A percentile compares a stretch with the other conserved stretches of the same genome.
phyloP scores from a whole-genome alignment of 202 grass and related monocot genomes.

The Digitaria exilis region DNA sequence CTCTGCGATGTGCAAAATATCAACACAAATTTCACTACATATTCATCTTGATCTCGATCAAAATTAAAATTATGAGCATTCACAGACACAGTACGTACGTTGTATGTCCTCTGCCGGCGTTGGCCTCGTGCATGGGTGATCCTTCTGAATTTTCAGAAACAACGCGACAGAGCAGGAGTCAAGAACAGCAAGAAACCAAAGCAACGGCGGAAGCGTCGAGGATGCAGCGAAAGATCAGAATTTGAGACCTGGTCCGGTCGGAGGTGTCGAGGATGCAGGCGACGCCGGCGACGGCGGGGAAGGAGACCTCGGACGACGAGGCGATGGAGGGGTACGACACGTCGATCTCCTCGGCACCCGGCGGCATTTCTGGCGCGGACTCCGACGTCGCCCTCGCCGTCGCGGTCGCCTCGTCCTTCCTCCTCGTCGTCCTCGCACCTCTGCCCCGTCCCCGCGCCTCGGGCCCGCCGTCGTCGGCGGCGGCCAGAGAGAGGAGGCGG shows the following conservation, averaged over 20 bases:
- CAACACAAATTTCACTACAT: not conserved
- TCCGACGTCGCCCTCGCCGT: slow-evolving; percentile 15
- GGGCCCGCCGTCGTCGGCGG: not conserved
- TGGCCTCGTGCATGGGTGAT: slow-evolving; percentile 19
- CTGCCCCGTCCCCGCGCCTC: slow-evolving; percentile 23
- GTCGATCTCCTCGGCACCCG: slow-evolving; percentile 47
- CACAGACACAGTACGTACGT: not conserved
- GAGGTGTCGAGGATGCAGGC: slow-evolving; percentile 36
- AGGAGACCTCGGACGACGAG: slow-evolving; percentile 56
- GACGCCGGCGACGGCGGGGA: slow-evolving; percentile 24
- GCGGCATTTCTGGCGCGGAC: slow-evolving; percentile 9
- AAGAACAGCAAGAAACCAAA: not conserved
- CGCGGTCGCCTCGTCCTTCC: not conserved
- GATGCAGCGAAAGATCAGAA: not conserved
- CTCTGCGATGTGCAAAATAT: slow-evolving; percentile 44
- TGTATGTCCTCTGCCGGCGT: slow-evolving; percentile 29
- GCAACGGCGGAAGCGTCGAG: too few species aligned
- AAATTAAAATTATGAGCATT: not conserved
- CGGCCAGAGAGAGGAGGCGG: slow-evolving; percentile 47
- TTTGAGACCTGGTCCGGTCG: not conserved
- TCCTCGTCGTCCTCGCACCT: slow-evolving; percentile 10
- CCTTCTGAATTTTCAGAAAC: slow-evolving; percentile 20
- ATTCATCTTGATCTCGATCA: not conserved
- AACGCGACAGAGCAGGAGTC: not conserved
- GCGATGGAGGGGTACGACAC: slow-evolving; percentile 45